These are phyloP conservation scores for Ophiostoma tasmaniense DNA, from an alignment of 2,329 filamentous ascomycete species.

Conservation along the genomic window DNA sequence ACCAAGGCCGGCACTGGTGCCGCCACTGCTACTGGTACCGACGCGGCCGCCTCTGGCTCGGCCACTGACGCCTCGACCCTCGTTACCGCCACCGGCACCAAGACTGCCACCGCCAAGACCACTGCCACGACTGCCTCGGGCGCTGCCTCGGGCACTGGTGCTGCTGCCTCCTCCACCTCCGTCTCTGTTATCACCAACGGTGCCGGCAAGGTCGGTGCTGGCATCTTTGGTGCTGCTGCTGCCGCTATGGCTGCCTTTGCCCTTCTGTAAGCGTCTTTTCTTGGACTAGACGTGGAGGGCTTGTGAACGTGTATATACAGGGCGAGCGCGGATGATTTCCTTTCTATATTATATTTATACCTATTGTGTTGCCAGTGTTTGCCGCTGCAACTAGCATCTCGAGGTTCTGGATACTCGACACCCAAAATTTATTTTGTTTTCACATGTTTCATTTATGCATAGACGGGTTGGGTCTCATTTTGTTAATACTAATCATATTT, in stretches of 20 bases:
- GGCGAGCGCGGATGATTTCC: background rate
- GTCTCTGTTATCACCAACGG: constrained; percentile 27
- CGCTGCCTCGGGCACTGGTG: constrained; percentile 3
- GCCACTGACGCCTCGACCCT: constrained; percentile 20
- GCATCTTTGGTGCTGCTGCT: constrained; percentile 22
- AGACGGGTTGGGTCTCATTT: background rate
- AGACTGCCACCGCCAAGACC: constrained; percentile 16
- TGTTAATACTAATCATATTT: background rate
- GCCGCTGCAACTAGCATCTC: background rate
- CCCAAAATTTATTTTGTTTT: constrained; percentile 8
- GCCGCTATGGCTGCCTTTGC: constrained; percentile 24
- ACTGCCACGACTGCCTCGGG: background rate
- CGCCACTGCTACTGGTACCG: constrained; percentile 17
- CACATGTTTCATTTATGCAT: constrained; percentile 3
- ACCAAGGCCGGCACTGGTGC: constrained; percentile 15
- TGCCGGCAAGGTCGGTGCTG: constrained; percentile 20
- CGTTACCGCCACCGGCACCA: constrained; percentile 21
- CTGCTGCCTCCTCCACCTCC: constrained; percentile 21
- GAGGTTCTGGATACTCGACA: constrained; percentile 9
- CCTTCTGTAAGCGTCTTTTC: constrained; percentile 22
- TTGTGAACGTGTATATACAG: background rate
- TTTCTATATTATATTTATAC: background rate
- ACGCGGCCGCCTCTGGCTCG: constrained; percentile 8
- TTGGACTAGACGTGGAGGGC: background rate
- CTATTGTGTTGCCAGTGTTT: constrained; percentile 1